phyloP scores from a whole-genome alignment of 73 alveolate genomes.

The Symbiodinium natans region DNA sequence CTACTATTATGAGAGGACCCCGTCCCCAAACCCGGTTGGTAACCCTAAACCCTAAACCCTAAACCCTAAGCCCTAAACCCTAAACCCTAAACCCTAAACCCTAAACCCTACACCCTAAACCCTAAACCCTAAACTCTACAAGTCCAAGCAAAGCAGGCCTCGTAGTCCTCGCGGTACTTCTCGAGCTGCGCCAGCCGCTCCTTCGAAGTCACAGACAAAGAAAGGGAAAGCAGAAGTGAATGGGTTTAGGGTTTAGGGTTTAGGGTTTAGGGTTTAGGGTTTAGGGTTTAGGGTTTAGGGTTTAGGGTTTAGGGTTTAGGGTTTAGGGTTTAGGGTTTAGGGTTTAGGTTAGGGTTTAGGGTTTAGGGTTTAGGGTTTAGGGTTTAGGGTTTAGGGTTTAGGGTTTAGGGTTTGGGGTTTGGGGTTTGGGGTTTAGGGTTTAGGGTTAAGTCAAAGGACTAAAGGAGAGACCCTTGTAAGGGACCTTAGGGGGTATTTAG shows the following conservation, averaged over 20 bases:
- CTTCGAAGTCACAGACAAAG: background rate
- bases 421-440: no score
- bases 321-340: background rate
- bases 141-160: no score
- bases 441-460: no score
- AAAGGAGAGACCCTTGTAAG: no score
- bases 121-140: background rate
- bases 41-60: background rate
- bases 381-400: no score
- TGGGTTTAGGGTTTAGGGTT: background rate
- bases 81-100: background rate
- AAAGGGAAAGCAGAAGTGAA: no score
- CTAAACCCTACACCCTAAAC: background rate
- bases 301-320: background rate
- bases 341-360: background rate
- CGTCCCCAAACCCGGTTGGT: no score
- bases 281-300: no score
- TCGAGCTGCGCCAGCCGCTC: conserved; percentile 89
- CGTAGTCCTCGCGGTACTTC: conserved; percentile 93
- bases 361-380: background rate
- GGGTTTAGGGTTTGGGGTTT: no score
- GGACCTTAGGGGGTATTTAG: no score
- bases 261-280: no score
- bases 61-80: background rate
- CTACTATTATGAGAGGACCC: no score